Evolutionary conservation across 164 flowering plant genomes (phyloP).

Genomic region (Hamamelis virginiana): DNA sequence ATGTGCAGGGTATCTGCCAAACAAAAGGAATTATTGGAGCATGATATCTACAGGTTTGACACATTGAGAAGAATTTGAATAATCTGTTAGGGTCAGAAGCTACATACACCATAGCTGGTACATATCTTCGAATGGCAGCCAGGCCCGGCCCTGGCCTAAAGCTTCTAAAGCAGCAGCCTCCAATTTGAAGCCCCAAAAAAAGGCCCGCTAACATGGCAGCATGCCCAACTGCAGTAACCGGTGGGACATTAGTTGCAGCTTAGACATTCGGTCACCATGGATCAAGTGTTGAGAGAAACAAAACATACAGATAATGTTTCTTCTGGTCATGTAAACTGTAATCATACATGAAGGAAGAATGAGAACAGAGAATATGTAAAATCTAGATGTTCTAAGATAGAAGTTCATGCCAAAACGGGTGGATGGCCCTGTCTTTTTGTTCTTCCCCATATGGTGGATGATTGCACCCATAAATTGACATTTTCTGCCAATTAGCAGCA

Average conservation of each 20-base stretch:
- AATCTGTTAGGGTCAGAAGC: conserved; percentile 1
- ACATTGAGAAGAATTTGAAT: not conserved
- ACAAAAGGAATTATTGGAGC: conserved; percentile 3
- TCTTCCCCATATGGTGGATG: no score
- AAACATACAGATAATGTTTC: not conserved
- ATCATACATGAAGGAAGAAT: not conserved
- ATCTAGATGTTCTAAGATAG: not conserved
- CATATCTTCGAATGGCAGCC: conserved; percentile 91
- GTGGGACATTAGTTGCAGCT: conserved; percentile 14
- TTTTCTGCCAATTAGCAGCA: no score
- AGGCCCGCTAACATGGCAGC: conserved; percentile 95
- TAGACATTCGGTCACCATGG: not conserved
- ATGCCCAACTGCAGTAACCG: conserved; percentile 99
- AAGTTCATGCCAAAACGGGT: not conserved
- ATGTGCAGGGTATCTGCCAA: conserved; percentile 81
- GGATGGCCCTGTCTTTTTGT: no score
- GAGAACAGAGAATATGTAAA: not conserved
- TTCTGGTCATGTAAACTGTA: not conserved
- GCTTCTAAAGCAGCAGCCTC: no score
- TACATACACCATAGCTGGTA: conserved; percentile 67
- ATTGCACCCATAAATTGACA: no score
- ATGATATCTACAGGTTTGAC: not conserved
- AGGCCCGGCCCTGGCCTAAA: no score
- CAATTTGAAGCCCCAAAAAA: no score
- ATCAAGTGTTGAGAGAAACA: not conserved